Evolutionary conservation across 2,329 filamentous ascomycete genomes (phyloP).

Genomic region (Thelonectria blattea): DNA sequence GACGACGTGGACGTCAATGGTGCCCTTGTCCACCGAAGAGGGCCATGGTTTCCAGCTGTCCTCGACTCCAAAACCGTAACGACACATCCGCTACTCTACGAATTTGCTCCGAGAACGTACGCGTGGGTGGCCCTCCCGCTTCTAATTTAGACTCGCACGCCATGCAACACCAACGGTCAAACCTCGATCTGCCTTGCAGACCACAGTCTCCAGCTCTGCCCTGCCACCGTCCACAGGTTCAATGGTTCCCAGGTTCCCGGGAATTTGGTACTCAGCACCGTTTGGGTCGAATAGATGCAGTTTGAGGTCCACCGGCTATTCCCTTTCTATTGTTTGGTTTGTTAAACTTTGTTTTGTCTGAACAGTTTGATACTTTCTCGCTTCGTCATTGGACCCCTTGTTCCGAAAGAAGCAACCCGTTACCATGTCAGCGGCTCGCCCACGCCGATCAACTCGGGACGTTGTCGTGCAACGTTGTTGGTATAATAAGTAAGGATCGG

Average conservation of each 20-base stretch:
- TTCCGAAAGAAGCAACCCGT: neutral
- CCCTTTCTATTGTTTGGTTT: neutral
- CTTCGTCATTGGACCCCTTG: neutral
- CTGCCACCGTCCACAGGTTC: neutral
- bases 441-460: neutral
- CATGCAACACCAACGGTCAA: neutral
- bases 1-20: slow-evolving; percentile 2
- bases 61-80: neutral
- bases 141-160: neutral
- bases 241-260: neutral
- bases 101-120: neutral
- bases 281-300: neutral
- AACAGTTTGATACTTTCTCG: neutral
- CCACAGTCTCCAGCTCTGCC: neutral
- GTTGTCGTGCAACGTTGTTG: neutral
- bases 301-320: neutral
- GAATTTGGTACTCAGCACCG: neutral
- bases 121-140: neutral
- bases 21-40: neutral
- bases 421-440: neutral
- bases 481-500: neutral
- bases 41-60: neutral
- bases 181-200: neutral
- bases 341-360: neutral
- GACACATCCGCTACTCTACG: neutral